Conservation (phyloP, 1,284 basidiomycete genomes). For the Salmacisia buchloeana region DNA sequence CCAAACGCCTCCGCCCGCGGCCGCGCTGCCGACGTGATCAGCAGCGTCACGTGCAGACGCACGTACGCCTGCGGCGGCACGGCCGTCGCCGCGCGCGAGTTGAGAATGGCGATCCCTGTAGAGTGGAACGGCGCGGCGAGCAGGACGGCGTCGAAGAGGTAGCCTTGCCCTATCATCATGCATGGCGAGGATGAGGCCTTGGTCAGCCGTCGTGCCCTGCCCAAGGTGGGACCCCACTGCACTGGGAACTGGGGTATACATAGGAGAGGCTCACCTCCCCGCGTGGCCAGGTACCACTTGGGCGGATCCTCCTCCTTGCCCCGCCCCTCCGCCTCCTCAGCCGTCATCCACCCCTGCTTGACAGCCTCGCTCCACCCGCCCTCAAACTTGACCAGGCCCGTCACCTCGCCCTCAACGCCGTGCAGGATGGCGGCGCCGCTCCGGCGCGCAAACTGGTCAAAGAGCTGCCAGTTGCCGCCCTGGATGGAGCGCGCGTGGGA, state of each 20-base stretch:
- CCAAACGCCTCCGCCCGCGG: conserved; percentile 70
- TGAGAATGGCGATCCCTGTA: conserved; percentile 41
- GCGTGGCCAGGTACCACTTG: conserved; percentile 43
- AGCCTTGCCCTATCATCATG: conserved; percentile 22
- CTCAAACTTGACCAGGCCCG: conserved; percentile 35
- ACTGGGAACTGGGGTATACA: too few relatives aligned
- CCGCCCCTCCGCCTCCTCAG: background rate
- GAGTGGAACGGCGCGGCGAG: conserved; percentile 45
- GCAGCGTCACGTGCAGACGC: conserved; percentile 78
- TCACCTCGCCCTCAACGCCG: conserved; percentile 38
- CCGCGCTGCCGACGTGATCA: conserved; percentile 67
- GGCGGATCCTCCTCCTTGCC: background rate
- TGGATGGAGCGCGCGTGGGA: conserved; percentile 63
- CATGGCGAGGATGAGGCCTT: background rate
- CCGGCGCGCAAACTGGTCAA: conserved; percentile 69
- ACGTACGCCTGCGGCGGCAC: conserved; percentile 71
- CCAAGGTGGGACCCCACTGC: too few relatives aligned
- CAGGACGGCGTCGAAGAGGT: conserved; percentile 41
- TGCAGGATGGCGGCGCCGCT: conserved; percentile 56
- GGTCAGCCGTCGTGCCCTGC: background rate
- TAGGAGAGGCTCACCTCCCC: conserved; percentile 22
- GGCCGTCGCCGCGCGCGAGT: conserved; percentile 43
- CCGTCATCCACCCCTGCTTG: conserved; percentile 6
- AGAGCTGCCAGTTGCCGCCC: conserved; percentile 80
- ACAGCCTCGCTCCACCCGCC: conserved; percentile 15